Evolutionary conservation across 225 moss, liverwort and hornwort genomes (phyloP).

Genomic region (Polytrichum commune): DNA sequence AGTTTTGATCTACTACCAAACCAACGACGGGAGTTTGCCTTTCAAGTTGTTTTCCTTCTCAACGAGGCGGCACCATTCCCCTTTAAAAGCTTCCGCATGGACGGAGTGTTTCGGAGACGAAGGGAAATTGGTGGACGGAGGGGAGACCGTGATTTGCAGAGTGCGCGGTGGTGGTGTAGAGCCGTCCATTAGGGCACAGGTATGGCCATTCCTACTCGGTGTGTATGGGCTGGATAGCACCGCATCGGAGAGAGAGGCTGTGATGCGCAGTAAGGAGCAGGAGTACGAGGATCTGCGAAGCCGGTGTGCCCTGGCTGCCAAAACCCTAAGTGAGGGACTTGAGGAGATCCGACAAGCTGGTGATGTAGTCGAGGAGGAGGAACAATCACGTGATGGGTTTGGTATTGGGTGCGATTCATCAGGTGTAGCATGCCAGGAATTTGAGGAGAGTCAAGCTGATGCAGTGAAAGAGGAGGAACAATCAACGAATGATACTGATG

Average conservation of each 20-base stretch:
- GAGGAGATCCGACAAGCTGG: conserved; percentile 2
- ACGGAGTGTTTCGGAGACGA: conserved; percentile 59
- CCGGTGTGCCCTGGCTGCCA: conserved; percentile 32
- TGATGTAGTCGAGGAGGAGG: not conserved
- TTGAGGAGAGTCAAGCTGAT: not conserved
- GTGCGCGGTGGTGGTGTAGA: conserved; percentile 79
- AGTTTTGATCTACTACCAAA: conserved; percentile 63
- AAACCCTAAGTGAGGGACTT: conserved; percentile 38
- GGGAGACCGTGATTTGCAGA: conserved; percentile 49
- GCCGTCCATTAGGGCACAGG: conserved; percentile 73
- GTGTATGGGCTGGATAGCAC: conserved; percentile 73
- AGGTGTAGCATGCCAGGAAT: no score
- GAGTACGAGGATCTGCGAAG: conserved; percentile 47
- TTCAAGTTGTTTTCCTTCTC: conserved; percentile 39
- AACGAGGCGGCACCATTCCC: conserved; percentile 63
- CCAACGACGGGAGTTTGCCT: conserved; percentile 53
- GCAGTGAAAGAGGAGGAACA: not conserved
- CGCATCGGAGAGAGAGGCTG: conserved; percentile 59
- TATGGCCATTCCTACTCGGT: conserved; percentile 95
- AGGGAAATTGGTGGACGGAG: conserved; percentile 50
- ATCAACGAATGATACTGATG: not conserved
- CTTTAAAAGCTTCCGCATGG: conserved; percentile 57
- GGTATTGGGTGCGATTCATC: not conserved
- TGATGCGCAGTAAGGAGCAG: conserved; percentile 42
- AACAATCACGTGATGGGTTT: not conserved